Percentiles rank a stretch among this genome's conserved stretches.
Conservation (phyloP, 768 basidiomycete genomes). For the Scleroderma citrinum region DNA sequence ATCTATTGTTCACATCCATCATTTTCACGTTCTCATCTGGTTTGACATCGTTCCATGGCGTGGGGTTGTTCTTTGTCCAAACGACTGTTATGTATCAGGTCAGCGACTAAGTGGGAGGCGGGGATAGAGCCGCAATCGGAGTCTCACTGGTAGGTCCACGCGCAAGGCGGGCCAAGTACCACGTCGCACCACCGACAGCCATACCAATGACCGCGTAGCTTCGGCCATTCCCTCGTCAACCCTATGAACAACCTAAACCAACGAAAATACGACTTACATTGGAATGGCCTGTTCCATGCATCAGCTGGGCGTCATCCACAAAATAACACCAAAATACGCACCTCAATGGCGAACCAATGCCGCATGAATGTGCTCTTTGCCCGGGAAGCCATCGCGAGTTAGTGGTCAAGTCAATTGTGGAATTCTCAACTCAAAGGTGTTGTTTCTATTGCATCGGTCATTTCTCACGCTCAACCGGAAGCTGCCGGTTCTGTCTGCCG, state of each 20-base stretch:
- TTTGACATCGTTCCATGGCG: conserved; percentile 83
- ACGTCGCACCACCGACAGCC: conserved; percentile 51
- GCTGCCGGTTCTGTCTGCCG: neutral
- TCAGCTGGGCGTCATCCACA: neutral
- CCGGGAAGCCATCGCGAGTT: conserved; percentile 20
- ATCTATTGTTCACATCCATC: conserved; percentile 62
- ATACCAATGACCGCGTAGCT: conserved; percentile 48
- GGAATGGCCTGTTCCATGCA: conserved; percentile 38
- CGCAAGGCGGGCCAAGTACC: conserved; percentile 66
- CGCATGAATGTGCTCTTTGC: conserved; percentile 27
- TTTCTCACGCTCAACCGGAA: conserved; percentile 10
- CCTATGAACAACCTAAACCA: conserved; percentile 1
- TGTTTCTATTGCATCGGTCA: neutral
- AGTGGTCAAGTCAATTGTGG: neutral
- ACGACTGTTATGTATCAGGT: conserved; percentile 36
- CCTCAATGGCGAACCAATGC: conserved; percentile 44
- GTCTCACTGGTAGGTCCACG: conserved; percentile 46
- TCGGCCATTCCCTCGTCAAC: neutral
- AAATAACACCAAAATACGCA: conserved; percentile 11
- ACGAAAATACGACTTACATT: conserved; percentile 31
- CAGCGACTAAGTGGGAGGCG: conserved; percentile 1
- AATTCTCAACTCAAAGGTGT: neutral
- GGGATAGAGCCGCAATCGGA: neutral
- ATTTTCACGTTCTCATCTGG: conserved; percentile 72
- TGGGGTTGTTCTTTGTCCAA: conserved; percentile 70